Evolutionary conservation across 2,329 filamentous ascomycete species (phyloP).

Genomic region (Scedosporium boydii): DNA sequence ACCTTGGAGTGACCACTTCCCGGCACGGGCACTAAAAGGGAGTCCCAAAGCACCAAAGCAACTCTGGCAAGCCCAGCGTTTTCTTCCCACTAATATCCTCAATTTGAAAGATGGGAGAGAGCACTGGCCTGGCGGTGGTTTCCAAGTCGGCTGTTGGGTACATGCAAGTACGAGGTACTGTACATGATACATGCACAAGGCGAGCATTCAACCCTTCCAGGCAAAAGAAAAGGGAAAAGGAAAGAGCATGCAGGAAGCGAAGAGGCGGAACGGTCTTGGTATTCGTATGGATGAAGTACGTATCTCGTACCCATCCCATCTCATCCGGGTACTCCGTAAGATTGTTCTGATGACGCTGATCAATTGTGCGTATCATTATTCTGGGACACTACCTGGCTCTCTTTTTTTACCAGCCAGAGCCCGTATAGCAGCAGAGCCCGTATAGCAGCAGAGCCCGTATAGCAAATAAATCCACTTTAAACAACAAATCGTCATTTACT

Average conservation of each 20-base stretch:
- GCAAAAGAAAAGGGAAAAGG: neutral
- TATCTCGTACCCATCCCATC: too few relatives aligned
- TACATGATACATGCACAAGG: neutral
- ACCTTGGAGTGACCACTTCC: neutral
- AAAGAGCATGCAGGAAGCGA: neutral
- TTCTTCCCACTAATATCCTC: neutral
- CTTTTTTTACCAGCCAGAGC: neutral
- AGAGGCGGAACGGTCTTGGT: neutral
- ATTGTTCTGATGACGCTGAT: too few relatives aligned
- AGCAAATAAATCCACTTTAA: too few relatives aligned
- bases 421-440: neutral
- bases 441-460: neutral
- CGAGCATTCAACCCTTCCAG: neutral
- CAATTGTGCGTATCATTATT: too few relatives aligned
- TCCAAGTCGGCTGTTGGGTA: neutral
- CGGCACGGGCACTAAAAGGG: neutral
- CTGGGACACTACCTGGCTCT: neutral
- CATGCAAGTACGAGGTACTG: neutral
- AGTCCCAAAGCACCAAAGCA: neutral
- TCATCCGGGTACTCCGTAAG: too few relatives aligned
- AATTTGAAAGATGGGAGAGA: neutral
- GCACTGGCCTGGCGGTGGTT: neutral
- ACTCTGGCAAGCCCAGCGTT: neutral
- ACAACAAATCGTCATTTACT: too few relatives aligned
- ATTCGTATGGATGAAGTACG: too few relatives aligned